Evolutionary conservation across 331 rosid species (phyloP), one percentile per base, ranked within the genome.

Genomic region (Rosa hybrid): DNA sequence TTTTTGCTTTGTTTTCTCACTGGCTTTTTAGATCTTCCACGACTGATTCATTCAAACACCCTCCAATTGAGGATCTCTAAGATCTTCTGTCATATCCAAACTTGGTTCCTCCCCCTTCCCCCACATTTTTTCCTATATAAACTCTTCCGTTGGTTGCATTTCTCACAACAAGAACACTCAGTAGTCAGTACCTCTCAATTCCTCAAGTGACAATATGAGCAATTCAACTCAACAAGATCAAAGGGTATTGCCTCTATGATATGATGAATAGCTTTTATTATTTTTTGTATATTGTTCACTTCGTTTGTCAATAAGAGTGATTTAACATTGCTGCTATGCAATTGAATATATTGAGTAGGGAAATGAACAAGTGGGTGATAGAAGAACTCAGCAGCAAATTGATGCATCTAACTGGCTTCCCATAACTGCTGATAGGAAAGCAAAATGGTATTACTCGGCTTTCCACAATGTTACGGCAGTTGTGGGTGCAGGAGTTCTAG

Each of bases 381-480:
- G 17, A 45, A 16, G 4, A 20, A 75, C 54, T 34, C 44, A 23
- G 12, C 23, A 50, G 65, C 67, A 56, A 25, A 42, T 54, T 30
- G 77, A 85, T n/a, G 49, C 82, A 13, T 51, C 39, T 60, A 53
- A 72, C 69, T 85, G 88, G 88, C 78, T 85, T 27, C 88, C 85
- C 13, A 74, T 85, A 57, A 85, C 88, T 7, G 78, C 85, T 46
- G 16, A 57, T 3, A 81, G 88, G 71, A 75, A 81, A 49, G 88
- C 83, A 51, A 85, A 85, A 64, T 85, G 88, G 85, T 81, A 81
- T 75, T 85, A 81, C 75, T 85, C 88, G 21, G 88, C 85, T 62
- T 85, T 85, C 68, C 88, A 85, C 78, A 85, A 85, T 51, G 73
- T 85, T 17, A 76, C 88, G 0, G 86, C 88, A 49, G 75, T 86